These are phyloP conservation scores for Chlorella sp. DNA, from an alignment of 139 green algal genomes.

Conservation along the genomic window DNA sequence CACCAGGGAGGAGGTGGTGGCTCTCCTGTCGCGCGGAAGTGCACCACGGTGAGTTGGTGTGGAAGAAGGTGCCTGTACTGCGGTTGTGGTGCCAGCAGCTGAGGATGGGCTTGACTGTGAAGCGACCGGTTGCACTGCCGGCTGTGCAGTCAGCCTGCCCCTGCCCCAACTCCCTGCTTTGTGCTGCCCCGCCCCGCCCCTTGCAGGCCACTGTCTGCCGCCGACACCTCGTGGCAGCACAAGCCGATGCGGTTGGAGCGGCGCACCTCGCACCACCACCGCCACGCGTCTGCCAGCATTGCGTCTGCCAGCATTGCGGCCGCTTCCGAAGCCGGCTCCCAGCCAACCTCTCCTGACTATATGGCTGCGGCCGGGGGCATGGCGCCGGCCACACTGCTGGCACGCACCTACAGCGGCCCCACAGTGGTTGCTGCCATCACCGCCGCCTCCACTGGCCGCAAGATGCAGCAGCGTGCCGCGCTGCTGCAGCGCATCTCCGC, in stretches of 20 bases:
- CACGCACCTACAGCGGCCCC: slow-evolving; percentile 6
- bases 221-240: slow-evolving; percentile 27
- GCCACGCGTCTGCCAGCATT: not conserved
- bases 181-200: too few species aligned
- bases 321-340: not conserved
- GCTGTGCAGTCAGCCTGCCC: too few species aligned
- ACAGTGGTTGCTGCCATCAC: too few species aligned
- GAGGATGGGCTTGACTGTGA: too few species aligned
- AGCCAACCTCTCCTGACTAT: not conserved
- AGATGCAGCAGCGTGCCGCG: too few species aligned
- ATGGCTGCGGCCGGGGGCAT: not conserved
- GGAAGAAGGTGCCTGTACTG: too few species aligned
- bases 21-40: not conserved
- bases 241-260: not conserved
- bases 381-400: not conserved
- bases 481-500: too few species aligned
- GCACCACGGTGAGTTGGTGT: not conserved
- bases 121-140: too few species aligned
- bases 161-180: too few species aligned
- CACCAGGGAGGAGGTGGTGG: not conserved
- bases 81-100: too few species aligned
- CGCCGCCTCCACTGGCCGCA: too few species aligned
- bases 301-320: not conserved
- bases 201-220: too few species aligned
- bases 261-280: not conserved